Evolutionary conservation across 148 eudicot genomes (phyloP).

Genomic region (Beta vulgaris): DNA sequence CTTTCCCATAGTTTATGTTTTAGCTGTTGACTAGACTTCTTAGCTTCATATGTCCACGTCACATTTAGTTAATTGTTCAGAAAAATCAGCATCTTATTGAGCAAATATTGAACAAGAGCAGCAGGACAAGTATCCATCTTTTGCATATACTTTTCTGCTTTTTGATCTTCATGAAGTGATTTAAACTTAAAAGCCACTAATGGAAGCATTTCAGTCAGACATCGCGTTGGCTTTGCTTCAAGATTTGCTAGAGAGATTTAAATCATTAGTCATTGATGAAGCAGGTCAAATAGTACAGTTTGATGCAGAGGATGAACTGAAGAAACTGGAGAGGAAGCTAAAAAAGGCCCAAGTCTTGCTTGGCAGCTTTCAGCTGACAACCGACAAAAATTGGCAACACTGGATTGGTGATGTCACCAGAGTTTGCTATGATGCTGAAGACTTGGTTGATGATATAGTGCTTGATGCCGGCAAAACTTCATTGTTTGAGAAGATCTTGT

Average conservation of each 20-base stretch:
- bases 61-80: background rate
- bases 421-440: conserved; percentile 23
- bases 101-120: background rate
- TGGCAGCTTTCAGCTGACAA: background rate
- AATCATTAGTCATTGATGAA: background rate
- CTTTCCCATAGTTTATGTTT: background rate
- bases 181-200: background rate
- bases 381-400: conserved; percentile 2
- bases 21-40: background rate
- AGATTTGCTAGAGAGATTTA: conserved; percentile 14
- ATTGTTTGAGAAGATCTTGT: conserved; percentile 6
- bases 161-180: background rate
- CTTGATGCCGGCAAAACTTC: background rate
- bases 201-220: conserved; percentile 12
- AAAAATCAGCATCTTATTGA: too few relatives aligned
- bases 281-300: conserved; percentile 4
- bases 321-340: conserved; percentile 4
- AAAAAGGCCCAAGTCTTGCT: background rate
- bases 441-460: conserved; percentile 14
- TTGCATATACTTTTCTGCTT: background rate
- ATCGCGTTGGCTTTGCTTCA: background rate
- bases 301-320: conserved; percentile 18
- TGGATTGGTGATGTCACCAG: conserved; percentile 20
- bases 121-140: background rate
- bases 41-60: background rate